Conservation (phyloP, 257 asterid species). For the Solanum arcanum region DNA sequence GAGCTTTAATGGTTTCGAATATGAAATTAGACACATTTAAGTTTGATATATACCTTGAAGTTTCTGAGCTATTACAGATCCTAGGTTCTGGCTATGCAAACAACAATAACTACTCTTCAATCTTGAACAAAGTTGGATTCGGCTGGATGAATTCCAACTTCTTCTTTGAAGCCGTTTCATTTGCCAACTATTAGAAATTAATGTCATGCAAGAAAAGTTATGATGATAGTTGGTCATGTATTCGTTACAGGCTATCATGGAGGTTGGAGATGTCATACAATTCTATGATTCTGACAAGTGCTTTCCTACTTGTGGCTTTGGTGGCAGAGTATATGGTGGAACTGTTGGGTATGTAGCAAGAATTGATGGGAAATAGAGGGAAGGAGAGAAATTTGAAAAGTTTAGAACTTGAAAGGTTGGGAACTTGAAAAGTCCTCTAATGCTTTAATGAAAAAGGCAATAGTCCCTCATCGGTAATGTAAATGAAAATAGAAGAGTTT, state of each 20-base stretch:
- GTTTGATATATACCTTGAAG: not conserved
- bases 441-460: too few relatives aligned
- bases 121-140: not conserved
- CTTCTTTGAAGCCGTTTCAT: not conserved
- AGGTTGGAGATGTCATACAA: constrained; percentile 77
- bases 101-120: not conserved
- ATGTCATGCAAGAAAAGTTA: not conserved
- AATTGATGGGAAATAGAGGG: too few relatives aligned
- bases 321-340: constrained; percentile 37
- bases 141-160: not conserved
- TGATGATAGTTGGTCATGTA: not conserved
- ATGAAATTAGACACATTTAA: not conserved
- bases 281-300: constrained; percentile 70
- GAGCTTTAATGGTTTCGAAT: not conserved
- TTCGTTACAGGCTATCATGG: constrained; percentile 56
- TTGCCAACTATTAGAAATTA: not conserved
- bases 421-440: too few relatives aligned
- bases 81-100: not conserved
- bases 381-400: too few relatives aligned
- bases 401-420: too few relatives aligned
- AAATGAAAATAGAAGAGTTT: too few relatives aligned
- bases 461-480: too few relatives aligned
- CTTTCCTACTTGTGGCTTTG: constrained; percentile 91
- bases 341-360: too few relatives aligned
- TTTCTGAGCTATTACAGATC: not conserved